Evolutionary conservation across 2,329 filamentous ascomycete species (phyloP).

Genomic region (Beauveria caledonica): DNA sequence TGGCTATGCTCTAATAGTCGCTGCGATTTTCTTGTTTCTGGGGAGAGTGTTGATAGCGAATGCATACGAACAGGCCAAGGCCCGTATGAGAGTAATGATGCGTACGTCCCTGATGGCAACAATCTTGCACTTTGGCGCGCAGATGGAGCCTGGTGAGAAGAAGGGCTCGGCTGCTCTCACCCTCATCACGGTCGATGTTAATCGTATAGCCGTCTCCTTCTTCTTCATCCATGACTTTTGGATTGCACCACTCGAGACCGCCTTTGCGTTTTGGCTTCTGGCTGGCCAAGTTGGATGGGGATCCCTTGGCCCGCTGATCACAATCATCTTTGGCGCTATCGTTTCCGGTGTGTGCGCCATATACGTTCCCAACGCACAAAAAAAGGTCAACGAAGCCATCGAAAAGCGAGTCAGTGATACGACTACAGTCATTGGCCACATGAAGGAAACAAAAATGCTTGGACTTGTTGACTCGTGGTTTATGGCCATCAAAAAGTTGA

Average conservation of each 20-base stretch:
- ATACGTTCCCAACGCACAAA: conserved; percentile 13
- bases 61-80: conserved; percentile 6
- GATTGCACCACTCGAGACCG: conserved; percentile 12
- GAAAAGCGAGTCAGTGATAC: conserved; percentile 22
- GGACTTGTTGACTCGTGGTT: conserved; percentile 17
- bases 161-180: conserved; percentile 11
- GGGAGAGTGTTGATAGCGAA: background rate
- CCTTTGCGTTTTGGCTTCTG: conserved; percentile 13
- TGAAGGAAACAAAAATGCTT: conserved; percentile 27
- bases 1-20: background rate
- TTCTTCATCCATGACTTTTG: conserved; percentile 13
- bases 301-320: conserved; percentile 13
- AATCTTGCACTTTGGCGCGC: background rate
- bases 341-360: background rate
- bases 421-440: conserved; percentile 20
- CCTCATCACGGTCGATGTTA: conserved; percentile 11
- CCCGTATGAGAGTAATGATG: background rate
- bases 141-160: background rate
- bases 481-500: conserved; percentile 13
- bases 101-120: background rate
- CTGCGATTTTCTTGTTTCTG: background rate
- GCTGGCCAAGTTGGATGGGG: conserved; percentile 11
- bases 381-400: conserved; percentile 21
- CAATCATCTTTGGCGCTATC: conserved; percentile 11
- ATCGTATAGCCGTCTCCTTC: conserved; percentile 4